Evolutionary conservation across 2,329 filamentous ascomycete genomes (phyloP).

Genomic region (Cercospora zeae-maydis): DNA sequence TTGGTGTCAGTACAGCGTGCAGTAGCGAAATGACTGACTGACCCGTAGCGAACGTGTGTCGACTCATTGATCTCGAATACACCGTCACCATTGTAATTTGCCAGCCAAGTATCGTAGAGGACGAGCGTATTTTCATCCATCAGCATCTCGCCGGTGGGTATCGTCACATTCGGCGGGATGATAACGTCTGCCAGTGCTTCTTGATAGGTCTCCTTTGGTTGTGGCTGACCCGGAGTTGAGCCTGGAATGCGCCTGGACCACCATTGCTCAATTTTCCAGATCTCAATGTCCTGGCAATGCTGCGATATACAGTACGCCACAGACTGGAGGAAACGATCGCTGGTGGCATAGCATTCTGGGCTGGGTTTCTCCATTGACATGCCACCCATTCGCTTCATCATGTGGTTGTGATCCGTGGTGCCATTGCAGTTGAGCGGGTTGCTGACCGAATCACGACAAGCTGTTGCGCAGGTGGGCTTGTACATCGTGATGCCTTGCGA

Average conservation of each 20-base stretch:
- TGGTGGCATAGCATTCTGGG: slow-evolving; percentile 33
- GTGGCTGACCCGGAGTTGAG: slow-evolving; percentile 15
- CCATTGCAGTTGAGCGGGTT: slow-evolving; percentile 18
- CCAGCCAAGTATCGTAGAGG: slow-evolving; percentile 28
- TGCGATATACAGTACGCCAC: slow-evolving; percentile 33
- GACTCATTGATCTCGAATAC: slow-evolving; percentile 34
- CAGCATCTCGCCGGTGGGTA: slow-evolving; percentile 25
- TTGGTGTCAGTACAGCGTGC: neutral
- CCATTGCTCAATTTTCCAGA: slow-evolving; percentile 31
- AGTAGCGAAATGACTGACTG: neutral
- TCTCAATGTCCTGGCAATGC: slow-evolving; percentile 26
- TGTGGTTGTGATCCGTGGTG: slow-evolving; percentile 5
- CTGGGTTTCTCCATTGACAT: slow-evolving; percentile 19
- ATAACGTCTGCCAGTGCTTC: slow-evolving; percentile 29
- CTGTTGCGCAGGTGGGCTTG: slow-evolving; percentile 26
- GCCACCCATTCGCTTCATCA: slow-evolving; percentile 15
- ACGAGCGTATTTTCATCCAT: slow-evolving; percentile 34
- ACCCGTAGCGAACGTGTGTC: slow-evolving; percentile 35
- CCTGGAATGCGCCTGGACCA: slow-evolving; percentile 29
- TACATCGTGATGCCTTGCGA: slow-evolving; percentile 24
- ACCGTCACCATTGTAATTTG: slow-evolving; percentile 29
- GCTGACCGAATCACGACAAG: slow-evolving; percentile 23
- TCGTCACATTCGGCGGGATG: slow-evolving; percentile 21
- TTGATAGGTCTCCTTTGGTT: slow-evolving; percentile 28
- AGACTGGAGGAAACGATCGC: slow-evolving; percentile 29